Conservation (phyloP, 1,139 yeast species). For the Sugiyamaella novakii region DNA sequence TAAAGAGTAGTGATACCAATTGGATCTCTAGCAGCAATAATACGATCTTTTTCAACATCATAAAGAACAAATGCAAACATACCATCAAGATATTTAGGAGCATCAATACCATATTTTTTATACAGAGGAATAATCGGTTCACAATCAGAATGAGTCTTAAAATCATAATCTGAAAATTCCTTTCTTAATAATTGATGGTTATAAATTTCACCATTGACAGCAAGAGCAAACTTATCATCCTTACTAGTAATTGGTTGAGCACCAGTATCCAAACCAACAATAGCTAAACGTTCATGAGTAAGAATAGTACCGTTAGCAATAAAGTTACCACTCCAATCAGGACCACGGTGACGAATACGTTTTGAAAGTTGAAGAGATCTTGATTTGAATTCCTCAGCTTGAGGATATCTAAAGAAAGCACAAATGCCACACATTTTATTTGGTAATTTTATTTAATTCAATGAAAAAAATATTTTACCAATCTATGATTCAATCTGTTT, state of each 20-base stretch:
- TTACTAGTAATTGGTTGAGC: conserved; percentile 93
- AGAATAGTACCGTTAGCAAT: conserved; percentile 73
- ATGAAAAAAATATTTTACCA: not conserved
- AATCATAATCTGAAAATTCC: conserved; percentile 67
- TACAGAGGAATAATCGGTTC: conserved; percentile 95
- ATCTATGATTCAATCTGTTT: too few relatives aligned
- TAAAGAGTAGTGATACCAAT: conserved; percentile 95
- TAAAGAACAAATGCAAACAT: conserved; percentile 96
- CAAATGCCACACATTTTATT: conserved; percentile 97
- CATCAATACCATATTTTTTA: conserved; percentile 81
- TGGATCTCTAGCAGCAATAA: conserved; percentile 97
- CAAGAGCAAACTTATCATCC: conserved; percentile 70
- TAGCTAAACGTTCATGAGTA: conserved; percentile 94
- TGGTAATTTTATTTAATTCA: not conserved
- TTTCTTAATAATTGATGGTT: conserved; percentile 90
- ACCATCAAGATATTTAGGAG: conserved; percentile 93
- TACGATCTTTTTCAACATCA: conserved; percentile 80
- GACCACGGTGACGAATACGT: conserved; percentile 96
- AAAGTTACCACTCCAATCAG: conserved; percentile 96
- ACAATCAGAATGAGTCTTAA: conserved; percentile 90
- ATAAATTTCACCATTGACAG: conserved; percentile 97
- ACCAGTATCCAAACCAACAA: conserved; percentile 87
- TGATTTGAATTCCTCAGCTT: conserved; percentile 77
- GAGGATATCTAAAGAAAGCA: conserved; percentile 83
- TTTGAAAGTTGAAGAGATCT: conserved; percentile 88